Base-by-base conservation (phyloP, 352 stramenopile species). In the Pythium rhizo-oryzae region DNA sequence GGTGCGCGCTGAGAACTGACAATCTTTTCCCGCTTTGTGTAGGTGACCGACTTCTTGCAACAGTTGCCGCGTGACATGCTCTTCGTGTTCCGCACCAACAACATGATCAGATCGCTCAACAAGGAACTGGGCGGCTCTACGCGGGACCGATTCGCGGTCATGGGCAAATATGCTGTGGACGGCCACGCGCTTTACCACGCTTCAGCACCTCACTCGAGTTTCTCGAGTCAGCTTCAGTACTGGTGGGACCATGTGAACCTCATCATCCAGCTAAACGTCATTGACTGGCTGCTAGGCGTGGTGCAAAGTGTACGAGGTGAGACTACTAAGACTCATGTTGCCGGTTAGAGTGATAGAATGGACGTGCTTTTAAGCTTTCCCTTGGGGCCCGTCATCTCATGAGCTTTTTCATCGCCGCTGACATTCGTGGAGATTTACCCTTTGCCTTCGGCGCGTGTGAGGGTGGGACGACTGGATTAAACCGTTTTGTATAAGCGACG, bases 71-170 rank as follows among this genome's bases (percentile, higher is more conserved):
- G 89, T 8, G 92, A 98, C 60, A 95, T 98, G 85, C 66, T 97
- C 16, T 98, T 97, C 59, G 85, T 98, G 19, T 93, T 97, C 50
- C 87, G 90, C 33, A 96, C 87, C 23, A 96, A 93, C 72, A 97
- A 97, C 66, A 94, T 98, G 80, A 89, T 97, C 47, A 88, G 92
- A 8, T 77, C 85, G 24, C 72, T 98, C 24, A 98, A 97, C 75
- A 96, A 97, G 58, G 86, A 94, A 23, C 70, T 96, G 0, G 89
- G 89, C 39, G 89, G 90, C 12, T 90, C 85, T 4, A 93, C 81
- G 0, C 78, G 84, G n/a, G 84, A 93, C 47, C 75, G 87, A 18
- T 95, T 95, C 53, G 75, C 81, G 0, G 77, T 90, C 30, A 93
- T 93, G 79, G 87, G 82, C 28, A 80, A 84, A 52, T 93, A 89